phyloP scores from a whole-genome alignment of 257 asterid species.

The Haberlea rhodopensis region DNA sequence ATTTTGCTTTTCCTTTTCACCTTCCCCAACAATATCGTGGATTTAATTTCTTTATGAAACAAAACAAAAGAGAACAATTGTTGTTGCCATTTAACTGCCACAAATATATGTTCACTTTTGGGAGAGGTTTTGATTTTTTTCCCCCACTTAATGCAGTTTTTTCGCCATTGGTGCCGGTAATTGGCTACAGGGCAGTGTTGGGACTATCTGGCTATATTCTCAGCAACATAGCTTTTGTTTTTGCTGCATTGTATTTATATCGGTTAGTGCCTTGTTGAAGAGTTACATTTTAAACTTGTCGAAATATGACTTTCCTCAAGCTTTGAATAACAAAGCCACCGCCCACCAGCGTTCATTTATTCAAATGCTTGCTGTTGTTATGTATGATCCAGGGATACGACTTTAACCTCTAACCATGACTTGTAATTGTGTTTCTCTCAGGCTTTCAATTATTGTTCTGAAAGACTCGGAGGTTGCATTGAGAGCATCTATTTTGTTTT shows the following conservation, averaged over 20 bases:
- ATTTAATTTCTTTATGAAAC: neutral
- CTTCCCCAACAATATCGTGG: neutral
- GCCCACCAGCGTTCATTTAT: slow-evolving; percentile 3
- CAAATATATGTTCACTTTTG: neutral
- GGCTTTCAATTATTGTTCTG: slow-evolving; percentile 70
- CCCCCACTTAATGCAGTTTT: slow-evolving; percentile 51
- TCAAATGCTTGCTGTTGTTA: neutral
- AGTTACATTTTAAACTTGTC: slow-evolving; percentile 6
- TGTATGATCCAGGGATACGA: neutral
- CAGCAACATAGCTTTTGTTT: slow-evolving; percentile 63
- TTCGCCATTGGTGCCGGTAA: slow-evolving; percentile 70
- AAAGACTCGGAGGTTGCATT: slow-evolving; percentile 66
- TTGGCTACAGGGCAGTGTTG: slow-evolving; percentile 85
- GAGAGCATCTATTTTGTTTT: slow-evolving; percentile 82
- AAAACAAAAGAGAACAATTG: neutral
- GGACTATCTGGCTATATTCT: slow-evolving; percentile 82
- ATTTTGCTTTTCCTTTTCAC: neutral
- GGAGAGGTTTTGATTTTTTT: slow-evolving; percentile 22
- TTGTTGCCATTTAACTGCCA: neutral
- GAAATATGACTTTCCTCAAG: slow-evolving; percentile 13
- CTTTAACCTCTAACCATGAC: neutral
- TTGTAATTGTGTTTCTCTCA: slow-evolving; percentile 32
- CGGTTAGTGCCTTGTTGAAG: slow-evolving; percentile 42
- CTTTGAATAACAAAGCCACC: slow-evolving; percentile 12
- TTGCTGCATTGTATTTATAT: slow-evolving; percentile 65